phyloP scores from a whole-genome alignment of 352 stramenopile genomes.

The Pythium biforme region DNA sequence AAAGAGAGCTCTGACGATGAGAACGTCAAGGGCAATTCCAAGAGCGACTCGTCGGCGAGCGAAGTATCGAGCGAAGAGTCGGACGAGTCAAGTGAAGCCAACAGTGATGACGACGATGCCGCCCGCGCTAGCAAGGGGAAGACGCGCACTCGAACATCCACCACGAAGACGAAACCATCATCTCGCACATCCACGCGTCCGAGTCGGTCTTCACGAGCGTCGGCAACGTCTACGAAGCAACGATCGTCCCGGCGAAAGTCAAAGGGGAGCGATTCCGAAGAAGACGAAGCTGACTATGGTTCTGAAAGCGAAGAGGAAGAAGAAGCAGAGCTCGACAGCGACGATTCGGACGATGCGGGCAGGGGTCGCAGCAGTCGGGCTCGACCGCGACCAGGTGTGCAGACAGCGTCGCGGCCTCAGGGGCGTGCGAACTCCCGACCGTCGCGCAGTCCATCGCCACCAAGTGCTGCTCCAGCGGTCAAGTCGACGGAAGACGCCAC shows the following conservation, averaged over 20 bases:
- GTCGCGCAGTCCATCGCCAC: not conserved
- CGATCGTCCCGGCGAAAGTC: conserved; percentile 11
- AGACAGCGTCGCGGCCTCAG: not conserved
- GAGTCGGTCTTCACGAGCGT: not conserved
- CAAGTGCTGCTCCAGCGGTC: not conserved
- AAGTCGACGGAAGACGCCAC: not conserved
- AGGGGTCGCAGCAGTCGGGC: not conserved
- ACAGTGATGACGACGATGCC: conserved; percentile 27
- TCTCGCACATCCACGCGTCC: conserved; percentile 11
- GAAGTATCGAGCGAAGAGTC: conserved; percentile 58
- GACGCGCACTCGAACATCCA: conserved; percentile 15
- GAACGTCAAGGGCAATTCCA: conserved; percentile 50
- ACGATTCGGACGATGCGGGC: conserved; percentile 15
- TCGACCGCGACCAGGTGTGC: conserved; percentile 3
- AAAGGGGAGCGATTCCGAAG: conserved; percentile 21
- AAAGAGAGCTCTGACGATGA: conserved; percentile 40
- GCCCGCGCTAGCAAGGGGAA: conserved; percentile 25
- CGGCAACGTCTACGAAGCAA: not conserved
- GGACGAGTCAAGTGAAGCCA: conserved; percentile 44
- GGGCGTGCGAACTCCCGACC: not conserved
- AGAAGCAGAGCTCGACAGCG: conserved; percentile 8
- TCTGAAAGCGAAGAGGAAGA: conserved; percentile 26
- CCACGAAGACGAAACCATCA: conserved; percentile 19
- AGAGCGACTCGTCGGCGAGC: conserved; percentile 60
- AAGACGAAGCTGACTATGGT: conserved; percentile 18